Conservation (phyloP, 257 asterid genomes). For the Nicotiana attenuata region DNA sequence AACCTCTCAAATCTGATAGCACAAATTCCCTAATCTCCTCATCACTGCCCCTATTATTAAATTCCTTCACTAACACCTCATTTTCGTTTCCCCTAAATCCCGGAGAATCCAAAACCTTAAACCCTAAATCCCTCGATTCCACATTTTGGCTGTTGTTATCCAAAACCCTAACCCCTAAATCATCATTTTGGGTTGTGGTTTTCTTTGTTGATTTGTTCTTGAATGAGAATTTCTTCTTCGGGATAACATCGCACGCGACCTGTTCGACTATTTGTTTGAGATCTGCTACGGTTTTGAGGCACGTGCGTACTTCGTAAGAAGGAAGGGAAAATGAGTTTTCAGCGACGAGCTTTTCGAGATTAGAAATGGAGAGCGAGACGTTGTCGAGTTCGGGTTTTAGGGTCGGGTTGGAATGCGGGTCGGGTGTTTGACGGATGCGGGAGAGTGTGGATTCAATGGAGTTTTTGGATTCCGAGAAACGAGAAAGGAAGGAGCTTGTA, state of each 20-base stretch:
- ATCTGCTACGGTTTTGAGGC: conserved; percentile 43
- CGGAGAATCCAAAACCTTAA: conserved; percentile 31
- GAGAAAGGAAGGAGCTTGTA: conserved; percentile 56
- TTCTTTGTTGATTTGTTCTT: conserved; percentile 53
- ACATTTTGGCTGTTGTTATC: conserved; percentile 17
- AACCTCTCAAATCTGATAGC: conserved; percentile 49
- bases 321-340: conserved; percentile 70
- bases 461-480: conserved; percentile 55
- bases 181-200: conserved; percentile 21
- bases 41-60: conserved; percentile 23
- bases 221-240: conserved; percentile 85
- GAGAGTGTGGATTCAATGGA: conserved; percentile 58
- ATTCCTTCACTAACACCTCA: conserved; percentile 49
- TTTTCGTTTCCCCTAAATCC: conserved; percentile 55
- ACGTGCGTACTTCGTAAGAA: conserved; percentile 67
- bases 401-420: conserved; percentile 19
- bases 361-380: conserved; percentile 48
- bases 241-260: conserved; percentile 51
- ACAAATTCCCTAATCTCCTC: conserved; percentile 60
- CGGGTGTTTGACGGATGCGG: conserved; percentile 34
- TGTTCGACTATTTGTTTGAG: conserved; percentile 66
- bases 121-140: conserved; percentile 23
- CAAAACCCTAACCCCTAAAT: conserved; percentile 25
- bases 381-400: conserved; percentile 48
- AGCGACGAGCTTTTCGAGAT: conserved; percentile 69